Conservation (phyloP, 2,329 filamentous ascomycete genomes). For the Aotearoamyces nothofagi region DNA sequence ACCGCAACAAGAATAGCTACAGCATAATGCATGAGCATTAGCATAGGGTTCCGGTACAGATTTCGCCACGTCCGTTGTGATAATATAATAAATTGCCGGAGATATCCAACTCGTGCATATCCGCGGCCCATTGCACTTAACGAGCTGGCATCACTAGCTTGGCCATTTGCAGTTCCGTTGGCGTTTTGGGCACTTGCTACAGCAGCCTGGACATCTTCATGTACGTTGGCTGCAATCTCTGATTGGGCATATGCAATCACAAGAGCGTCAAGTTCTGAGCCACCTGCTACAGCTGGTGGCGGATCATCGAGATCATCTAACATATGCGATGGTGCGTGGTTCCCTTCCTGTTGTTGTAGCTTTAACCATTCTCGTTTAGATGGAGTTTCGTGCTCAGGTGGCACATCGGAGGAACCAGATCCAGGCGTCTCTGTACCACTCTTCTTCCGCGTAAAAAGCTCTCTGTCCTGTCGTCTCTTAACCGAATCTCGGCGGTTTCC, state of each 20-base stretch:
- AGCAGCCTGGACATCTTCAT: slow-evolving; percentile 63
- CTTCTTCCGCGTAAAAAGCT: slow-evolving; percentile 77
- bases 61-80: slow-evolving; percentile 92
- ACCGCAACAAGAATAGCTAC: slow-evolving; percentile 92
- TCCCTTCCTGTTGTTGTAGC: slow-evolving; percentile 34
- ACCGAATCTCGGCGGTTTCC: slow-evolving; percentile 66
- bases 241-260: slow-evolving; percentile 64
- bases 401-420: slow-evolving; percentile 44
- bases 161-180: slow-evolving; percentile 46
- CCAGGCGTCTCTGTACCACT: slow-evolving; percentile 46
- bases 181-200: slow-evolving; percentile 47
- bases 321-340: slow-evolving; percentile 39
- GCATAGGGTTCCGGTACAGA: slow-evolving; percentile 88
- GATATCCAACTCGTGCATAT: slow-evolving; percentile 67
- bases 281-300: slow-evolving; percentile 38
- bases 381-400: slow-evolving; percentile 24
- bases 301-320: slow-evolving; percentile 57
- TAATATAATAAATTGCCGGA: slow-evolving; percentile 75
- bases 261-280: slow-evolving; percentile 70
- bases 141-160: slow-evolving; percentile 33
- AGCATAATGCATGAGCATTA: slow-evolving; percentile 97
- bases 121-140: slow-evolving; percentile 53
- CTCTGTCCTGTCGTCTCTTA: slow-evolving; percentile 71
- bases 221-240: slow-evolving; percentile 57
- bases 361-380: slow-evolving; percentile 43